Conservation (phyloP, 2,329 filamentous ascomycete genomes). For the Pseudogymnoascus sp. region DNA sequence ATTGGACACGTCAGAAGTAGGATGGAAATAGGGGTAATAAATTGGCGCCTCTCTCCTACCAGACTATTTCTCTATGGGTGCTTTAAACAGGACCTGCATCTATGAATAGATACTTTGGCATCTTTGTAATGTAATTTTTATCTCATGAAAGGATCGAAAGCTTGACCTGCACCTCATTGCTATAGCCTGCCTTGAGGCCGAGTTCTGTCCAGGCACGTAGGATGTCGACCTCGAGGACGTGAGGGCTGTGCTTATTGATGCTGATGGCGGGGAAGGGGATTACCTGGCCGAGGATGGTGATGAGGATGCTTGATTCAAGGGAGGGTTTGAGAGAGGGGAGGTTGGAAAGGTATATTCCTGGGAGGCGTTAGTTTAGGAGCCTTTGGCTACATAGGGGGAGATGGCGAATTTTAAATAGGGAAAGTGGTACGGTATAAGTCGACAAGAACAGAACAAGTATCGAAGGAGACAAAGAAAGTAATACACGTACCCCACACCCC, state of each 20-base stretch:
- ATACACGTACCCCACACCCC: conserved; percentile 56
- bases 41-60: neutral
- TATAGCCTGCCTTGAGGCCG: conserved; percentile 63
- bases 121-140: no score
- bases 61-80: neutral
- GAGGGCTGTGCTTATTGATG: conserved; percentile 42
- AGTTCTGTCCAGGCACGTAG: conserved; percentile 70
- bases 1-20: neutral
- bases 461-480: neutral
- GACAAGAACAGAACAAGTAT: neutral
- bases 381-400: neutral
- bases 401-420: neutral
- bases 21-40: neutral
- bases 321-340: conserved; percentile 46
- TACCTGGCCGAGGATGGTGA: conserved; percentile 63
- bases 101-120: no score
- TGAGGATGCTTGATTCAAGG: conserved; percentile 61
- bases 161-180: conserved; percentile 67
- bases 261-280: conserved; percentile 61
- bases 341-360: conserved; percentile 69
- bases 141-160: conserved; percentile 13
- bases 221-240: conserved; percentile 71
- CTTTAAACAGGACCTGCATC: neutral
- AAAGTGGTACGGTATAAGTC: neutral
- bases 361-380: conserved; percentile 11